Conservation (phyloP, 164 flowering plant species). For the Magnolia officinalis region DNA sequence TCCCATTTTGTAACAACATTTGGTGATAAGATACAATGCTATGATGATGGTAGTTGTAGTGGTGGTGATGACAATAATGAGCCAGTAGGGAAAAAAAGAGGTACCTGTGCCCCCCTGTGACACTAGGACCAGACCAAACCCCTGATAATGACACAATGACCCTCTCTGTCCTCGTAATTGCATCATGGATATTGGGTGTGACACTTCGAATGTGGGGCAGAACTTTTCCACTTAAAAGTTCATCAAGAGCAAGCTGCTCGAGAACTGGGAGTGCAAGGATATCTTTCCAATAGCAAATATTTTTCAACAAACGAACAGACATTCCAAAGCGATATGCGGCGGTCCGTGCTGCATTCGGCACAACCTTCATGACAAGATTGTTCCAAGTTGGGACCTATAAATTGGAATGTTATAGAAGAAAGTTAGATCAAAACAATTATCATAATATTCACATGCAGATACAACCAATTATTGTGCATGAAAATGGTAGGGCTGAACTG, state of each 20-base stretch:
- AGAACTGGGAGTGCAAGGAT: slow-evolving; percentile 60
- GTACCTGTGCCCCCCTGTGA: slow-evolving; percentile 58
- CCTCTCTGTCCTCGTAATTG: slow-evolving; percentile 80
- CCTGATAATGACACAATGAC: slow-evolving; percentile 69
- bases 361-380: slow-evolving; percentile 59
- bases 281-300: slow-evolving; percentile 89
- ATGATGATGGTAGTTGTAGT: too few relatives aligned
- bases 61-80: not conserved
- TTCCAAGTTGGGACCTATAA: slow-evolving; percentile 90
- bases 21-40: not conserved
- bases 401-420: not conserved
- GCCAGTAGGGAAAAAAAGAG: not conserved
- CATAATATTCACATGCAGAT: not conserved
- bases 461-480: not conserved
- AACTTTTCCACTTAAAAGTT: slow-evolving; percentile 65
- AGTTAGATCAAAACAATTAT: not conserved
- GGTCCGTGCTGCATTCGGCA: slow-evolving; percentile 73
- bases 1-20: too few relatives aligned
- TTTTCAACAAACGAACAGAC: slow-evolving; percentile 77
- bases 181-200: slow-evolving; percentile 73
- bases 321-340: slow-evolving; percentile 89
- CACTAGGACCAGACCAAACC: slow-evolving; percentile 73
- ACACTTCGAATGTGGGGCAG: slow-evolving; percentile 81
- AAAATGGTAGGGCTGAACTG: not conserved
- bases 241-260: slow-evolving; percentile 85